Percentiles rank a stretch among this genome's conserved stretches.
These are phyloP conservation scores for Przewalskia tangutica DNA, from an alignment of 257 asterid species.

Conservation along the genomic window DNA sequence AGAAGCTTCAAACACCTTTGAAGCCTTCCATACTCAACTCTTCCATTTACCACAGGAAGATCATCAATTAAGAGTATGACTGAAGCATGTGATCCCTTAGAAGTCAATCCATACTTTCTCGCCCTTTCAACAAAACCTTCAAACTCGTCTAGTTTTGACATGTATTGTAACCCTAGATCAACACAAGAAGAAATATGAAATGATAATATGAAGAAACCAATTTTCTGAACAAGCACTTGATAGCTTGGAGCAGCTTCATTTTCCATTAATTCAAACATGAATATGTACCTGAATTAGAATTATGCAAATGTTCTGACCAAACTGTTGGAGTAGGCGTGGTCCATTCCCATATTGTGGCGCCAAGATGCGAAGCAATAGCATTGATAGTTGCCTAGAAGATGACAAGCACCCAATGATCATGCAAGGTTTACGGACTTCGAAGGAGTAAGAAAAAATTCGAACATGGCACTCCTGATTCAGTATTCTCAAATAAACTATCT, in stretches of 20 bases:
- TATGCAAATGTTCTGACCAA: constrained; percentile 89
- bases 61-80: constrained; percentile 79
- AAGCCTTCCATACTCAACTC: constrained; percentile 52
- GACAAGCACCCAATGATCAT: constrained; percentile 17
- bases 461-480: not conserved
- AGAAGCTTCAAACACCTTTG: constrained; percentile 71
- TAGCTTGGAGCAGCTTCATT: not conserved
- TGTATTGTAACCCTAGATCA: constrained; percentile 60
- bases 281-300: constrained; percentile 61
- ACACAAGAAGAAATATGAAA: not conserved
- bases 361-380: constrained; percentile 66
- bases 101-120: constrained; percentile 70
- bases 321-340: constrained; percentile 81
- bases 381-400: constrained; percentile 59
- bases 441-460: not conserved
- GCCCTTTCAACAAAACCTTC: constrained; percentile 77
- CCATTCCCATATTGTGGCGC: constrained; percentile 79
- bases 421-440: not conserved
- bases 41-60: constrained; percentile 79
- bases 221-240: constrained; percentile 5
- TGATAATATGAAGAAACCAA: not conserved
- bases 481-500: not conserved
- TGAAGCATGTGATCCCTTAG: constrained; percentile 34
- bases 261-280: not conserved
- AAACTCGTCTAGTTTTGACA: constrained; percentile 89